These are phyloP conservation scores for Nannizziopsis arthrosporioides DNA, from an alignment of 2,329 filamentous ascomycete species.

Conservation along the genomic window DNA sequence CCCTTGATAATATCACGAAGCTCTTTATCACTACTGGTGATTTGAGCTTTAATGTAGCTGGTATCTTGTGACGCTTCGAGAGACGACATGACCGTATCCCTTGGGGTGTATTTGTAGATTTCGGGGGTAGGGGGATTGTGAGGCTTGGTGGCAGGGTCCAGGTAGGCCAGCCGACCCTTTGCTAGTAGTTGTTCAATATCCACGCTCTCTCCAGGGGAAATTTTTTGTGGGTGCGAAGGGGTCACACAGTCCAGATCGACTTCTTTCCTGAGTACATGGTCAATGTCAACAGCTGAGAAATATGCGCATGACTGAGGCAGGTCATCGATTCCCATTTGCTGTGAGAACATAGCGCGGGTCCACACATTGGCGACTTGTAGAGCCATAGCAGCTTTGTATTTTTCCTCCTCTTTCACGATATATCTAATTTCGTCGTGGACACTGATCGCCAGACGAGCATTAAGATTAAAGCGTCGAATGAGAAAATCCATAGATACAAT, in stretches of 20 bases:
- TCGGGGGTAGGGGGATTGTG: conserved; percentile 48
- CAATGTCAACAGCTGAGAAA: conserved; percentile 91
- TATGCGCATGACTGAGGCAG: conserved; percentile 89
- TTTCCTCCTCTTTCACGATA: conserved; percentile 71
- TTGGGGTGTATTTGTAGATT: conserved; percentile 54
- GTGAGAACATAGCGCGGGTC: conserved; percentile 94
- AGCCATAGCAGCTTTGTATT: conserved; percentile 82
- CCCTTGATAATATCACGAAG: conserved; percentile 60
- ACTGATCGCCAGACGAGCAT: conserved; percentile 78
- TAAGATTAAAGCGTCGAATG: conserved; percentile 68
- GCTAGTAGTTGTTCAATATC: conserved; percentile 69
- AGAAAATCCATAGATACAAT: conserved; percentile 94
- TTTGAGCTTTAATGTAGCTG: conserved; percentile 72
- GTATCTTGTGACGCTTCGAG: conserved; percentile 47
- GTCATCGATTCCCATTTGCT: conserved; percentile 93
- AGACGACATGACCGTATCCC: conserved; percentile 67
- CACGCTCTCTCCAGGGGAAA: conserved; percentile 73
- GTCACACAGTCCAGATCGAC: conserved; percentile 97
- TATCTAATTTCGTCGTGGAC: conserved; percentile 98
- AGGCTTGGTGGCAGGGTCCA: conserved; percentile 56
- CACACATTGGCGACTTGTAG: conserved; percentile 89
- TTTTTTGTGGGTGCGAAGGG: conserved; percentile 66
- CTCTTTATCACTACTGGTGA: conserved; percentile 61
- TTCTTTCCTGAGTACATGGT: conserved; percentile 91
- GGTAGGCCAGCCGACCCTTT: conserved; percentile 55